Base-by-base conservation (phyloP, 768 basidiomycete genomes). In the Suillus weaverae region DNA sequence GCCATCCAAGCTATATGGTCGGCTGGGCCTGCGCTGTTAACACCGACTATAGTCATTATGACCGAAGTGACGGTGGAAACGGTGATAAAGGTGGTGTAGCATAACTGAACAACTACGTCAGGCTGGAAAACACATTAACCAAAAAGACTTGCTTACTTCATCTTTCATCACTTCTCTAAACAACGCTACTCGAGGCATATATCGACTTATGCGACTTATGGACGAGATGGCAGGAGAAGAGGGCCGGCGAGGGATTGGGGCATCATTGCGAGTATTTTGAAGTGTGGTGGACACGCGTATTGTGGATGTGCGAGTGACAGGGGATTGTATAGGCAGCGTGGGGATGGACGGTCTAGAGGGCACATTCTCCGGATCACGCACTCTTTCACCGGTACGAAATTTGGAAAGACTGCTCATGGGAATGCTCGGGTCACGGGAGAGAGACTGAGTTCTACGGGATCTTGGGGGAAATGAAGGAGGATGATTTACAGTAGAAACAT, bases 151-250 rank as follows among this genome's bases (percentile, higher is more conserved):
- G 68, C 79, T n/a, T 69, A 88, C 88, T 81, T 89, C 88, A 71
- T 89, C 84, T 67, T 81, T 83, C 76, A 89, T 81, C 38, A 86
- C 86, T 69, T 81, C 72, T 35, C 79, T 82, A 64, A 89, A 85
- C 33, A 85, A 75, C 62, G 80, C 80, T 78, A 86, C 83, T 14
- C 81, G 79, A 11, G 86, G 83, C 44, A 87, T 77, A 54, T 84
- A 77, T 65, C 81, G 79, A 56, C 82, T 81, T 35, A 85, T 69
- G 32, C 81, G 78, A 67, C 81, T 83, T 62, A 76, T 69, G 10
- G 75, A 72, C 14, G 79, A 80, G 43, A 74, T 72, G 7, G 71
- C 68, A 14, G 74, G 75, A 33, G 59, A 72, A 63, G 48, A 60
- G 64, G 57, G 61, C 51, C 46, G 68, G 57, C n/a, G 68, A 61